Evolutionary conservation across 2,329 filamentous ascomycete species (phyloP), one percentile per base, ranked within the genome.

Genomic region (Colletotrichum plurivorum): DNA sequence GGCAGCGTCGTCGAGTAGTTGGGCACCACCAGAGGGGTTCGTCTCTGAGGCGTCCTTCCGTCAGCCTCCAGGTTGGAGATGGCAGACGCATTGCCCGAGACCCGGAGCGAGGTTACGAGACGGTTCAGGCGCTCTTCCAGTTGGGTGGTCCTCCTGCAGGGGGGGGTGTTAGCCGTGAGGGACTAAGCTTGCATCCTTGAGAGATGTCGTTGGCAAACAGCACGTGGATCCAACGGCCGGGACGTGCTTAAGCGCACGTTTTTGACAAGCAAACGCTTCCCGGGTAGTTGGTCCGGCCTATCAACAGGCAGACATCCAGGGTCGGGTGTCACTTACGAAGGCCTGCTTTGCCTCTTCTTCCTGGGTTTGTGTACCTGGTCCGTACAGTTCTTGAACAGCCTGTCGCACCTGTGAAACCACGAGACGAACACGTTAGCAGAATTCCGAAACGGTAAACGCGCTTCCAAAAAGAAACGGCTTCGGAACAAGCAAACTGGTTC

Each of bases 91-190:
- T 83, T 82, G 5, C 82, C 81, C 2, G 80, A 80, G 1, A 84
- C 82, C 41, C 82, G 82, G 2, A 87, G 78, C 0, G 85, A 77
- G 58, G 84, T 83, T 22, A 87, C 82, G 1, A 87, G 78, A 18
- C 83, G 84, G 69, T 87, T 84, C 8, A 87, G 75, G 7, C 82
- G 80, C 63, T 86, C 81, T 67, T 87, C 85, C 15, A 87, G 82
- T 65, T 86, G 84, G 1, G 83, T 81, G 3, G 85, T 87, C 73
- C 80, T 82, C 15, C 85, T 87, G 64, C 22, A 1, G 13, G 12
- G 5, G 12, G 5, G 9, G 5, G 1, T 41, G 36, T 52, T 27
- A 52, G 36, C 1, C 27, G 13, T 20, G 5, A 2, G 9, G 7
- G 27, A 8, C 7, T 4, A 2, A 49, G 46, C 25, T n/a, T 15